Percentiles rank a stretch among this genome's conserved stretches.
phyloP scores from a whole-genome alignment of 352 stramenopile species.

The Peronosclerospora sorghi region DNA sequence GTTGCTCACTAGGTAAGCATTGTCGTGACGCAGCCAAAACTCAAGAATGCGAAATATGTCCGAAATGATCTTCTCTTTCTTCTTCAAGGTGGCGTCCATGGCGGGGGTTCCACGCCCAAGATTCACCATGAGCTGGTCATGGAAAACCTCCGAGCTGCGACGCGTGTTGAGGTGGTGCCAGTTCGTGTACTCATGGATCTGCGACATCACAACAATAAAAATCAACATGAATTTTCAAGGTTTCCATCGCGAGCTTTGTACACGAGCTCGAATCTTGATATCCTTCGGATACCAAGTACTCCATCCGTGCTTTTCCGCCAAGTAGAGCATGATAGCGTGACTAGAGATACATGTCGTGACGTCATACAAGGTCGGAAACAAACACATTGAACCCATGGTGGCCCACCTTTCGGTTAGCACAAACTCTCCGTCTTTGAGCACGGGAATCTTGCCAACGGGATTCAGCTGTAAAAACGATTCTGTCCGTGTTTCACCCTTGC shows the following conservation, averaged over 20 bases:
- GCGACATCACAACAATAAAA: neutral
- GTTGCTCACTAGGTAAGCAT: constrained; percentile 47
- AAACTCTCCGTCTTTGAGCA: constrained; percentile 58
- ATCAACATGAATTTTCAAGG: neutral
- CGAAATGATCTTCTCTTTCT: constrained; percentile 42
- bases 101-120: constrained; percentile 30
- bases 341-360: constrained; percentile 6
- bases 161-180: constrained; percentile 71
- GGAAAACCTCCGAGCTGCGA: constrained; percentile 47
- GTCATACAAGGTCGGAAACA: too few relatives aligned
- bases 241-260: too few relatives aligned
- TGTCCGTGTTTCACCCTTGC: constrained; percentile 41
- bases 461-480: constrained; percentile 42
- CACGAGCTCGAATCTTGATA: constrained; percentile 45
- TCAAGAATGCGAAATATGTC: constrained; percentile 55
- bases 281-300: constrained; percentile 47
- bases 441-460: constrained; percentile 56
- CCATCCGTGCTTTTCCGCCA: constrained; percentile 60
- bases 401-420: constrained; percentile 49
- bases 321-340: constrained; percentile 68
- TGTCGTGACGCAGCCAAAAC: constrained; percentile 52
- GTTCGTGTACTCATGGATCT: constrained; percentile 76
- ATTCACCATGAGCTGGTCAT: constrained; percentile 52
- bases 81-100: constrained; percentile 36
- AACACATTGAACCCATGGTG: too few relatives aligned